Evolutionary conservation across 176 grass and related monocot genomes (phyloP), one percentile per base, ranked within the genome.

Genomic region (Triticum urartu): DNA sequence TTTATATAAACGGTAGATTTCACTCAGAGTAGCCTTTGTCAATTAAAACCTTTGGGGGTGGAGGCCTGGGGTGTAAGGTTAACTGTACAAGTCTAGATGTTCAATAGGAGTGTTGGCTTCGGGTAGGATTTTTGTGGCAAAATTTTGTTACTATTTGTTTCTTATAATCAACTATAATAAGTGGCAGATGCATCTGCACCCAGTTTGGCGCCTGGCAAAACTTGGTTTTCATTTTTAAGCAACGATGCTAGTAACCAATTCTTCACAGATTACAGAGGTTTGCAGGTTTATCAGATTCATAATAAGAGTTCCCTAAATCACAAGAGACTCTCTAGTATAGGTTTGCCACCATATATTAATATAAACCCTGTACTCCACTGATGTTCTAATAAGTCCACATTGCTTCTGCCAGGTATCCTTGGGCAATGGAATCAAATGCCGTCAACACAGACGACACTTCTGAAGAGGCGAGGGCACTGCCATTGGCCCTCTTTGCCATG

Each of bases 401-500:
- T 85, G 30, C 32, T 66, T 38, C 61, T 54, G 14, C 28, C 83
- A 77, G 59, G 22, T 47, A 47, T 75, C 56, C 3, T 76, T 75
- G 60, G 52, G 72, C 40, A 28, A 17, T 52, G 48, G 48, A 17
- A 52, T 2, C 48, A 52, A 2, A 52, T 52, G 14, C 5, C 14
- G 39, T 3, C 18, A 22, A 24, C 71, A 47, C 8, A 18, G 64
- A 42, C 17, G 1, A 20, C 1, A 0, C 10, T 15, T 84, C 70
- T 6, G 58, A 64, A 24, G 58, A 15, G 12, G 18, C 1, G 42
- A 50, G 14, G 9, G 56, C 17, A 1, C 14, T 65, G 26, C 83
- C 72, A 15, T 26, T 85, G 83, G 83, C 61, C 5, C 2, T 85
- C 21, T 67, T 85, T 24, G 14, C 83, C 7, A 21, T 85, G 61